Percentiles rank a stretch among this genome's conserved stretches.
Conservation (phyloP, 164 flowering plant species). For the Nelumbo lutea region DNA sequence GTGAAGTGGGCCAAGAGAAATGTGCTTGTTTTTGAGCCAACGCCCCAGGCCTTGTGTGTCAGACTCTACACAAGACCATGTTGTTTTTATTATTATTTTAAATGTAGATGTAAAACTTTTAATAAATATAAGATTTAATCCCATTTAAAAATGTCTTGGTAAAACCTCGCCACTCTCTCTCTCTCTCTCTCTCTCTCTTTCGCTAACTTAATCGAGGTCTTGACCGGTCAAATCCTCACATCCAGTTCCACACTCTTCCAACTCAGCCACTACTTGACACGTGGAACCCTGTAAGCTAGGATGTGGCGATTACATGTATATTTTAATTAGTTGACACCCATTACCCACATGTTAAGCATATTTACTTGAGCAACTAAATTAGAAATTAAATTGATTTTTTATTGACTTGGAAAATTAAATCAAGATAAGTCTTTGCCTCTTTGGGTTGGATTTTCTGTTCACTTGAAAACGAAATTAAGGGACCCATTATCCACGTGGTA, state of each 20-base stretch:
- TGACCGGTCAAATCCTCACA: conserved; percentile 15
- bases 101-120: not conserved
- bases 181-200: conserved; percentile 6
- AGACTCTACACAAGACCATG: conserved; percentile 37
- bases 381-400: no score
- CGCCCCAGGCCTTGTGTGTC: conserved; percentile 34
- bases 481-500: no score
- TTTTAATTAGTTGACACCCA: no score
- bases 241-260: conserved; percentile 22
- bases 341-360: no score
- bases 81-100: conserved; percentile 26
- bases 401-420: no score
- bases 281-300: conserved; percentile 13
- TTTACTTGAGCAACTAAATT: no score
- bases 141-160: not conserved
- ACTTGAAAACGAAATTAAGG: no score
- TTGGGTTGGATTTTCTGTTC: no score
- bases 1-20: conserved; percentile 32
- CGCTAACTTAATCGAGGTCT: not conserved
- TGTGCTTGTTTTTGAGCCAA: conserved; percentile 29
- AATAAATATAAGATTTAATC: no score
- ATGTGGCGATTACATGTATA: no score
- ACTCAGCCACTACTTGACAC: conserved; percentile 27
- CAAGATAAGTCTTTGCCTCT: no score
- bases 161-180: not conserved